Base-by-base conservation (phyloP, 768 basidiomycete species). In the Mycena leptocephala region DNA sequence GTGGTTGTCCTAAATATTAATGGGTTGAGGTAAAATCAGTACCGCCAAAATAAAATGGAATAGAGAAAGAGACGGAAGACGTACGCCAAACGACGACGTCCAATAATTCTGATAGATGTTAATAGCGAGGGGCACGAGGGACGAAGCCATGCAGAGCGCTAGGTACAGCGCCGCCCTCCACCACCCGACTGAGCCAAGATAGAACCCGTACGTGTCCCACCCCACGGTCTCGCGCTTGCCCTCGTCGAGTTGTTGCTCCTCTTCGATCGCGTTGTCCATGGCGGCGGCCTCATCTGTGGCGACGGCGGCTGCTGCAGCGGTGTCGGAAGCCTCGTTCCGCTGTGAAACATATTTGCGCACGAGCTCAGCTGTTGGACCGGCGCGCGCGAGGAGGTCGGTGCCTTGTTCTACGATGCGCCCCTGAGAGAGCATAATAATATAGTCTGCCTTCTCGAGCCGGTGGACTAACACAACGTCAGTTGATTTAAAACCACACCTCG, bases 61-160 rank as follows among this genome's bases (percentile, higher is more conserved):
- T 24, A 35, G 8, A 61, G 30, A 24, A 18, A 24, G n/a, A 24
- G 9, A 51, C 48, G 48, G 0, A 51, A 51, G 18, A 61, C 69
- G 10, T 14, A 70, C 69, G 5, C 32, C 13, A 43, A 70, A 61
- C 30, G 69, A 59, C 22, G 58, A 46, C 30, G 69, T 61, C 69
- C 69, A 70, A 46, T 61, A 43, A 22, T 61, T 61, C 20, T 70
- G 69, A 18, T 70, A 70, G 7, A 70, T 70, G 43, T 70, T 70
- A 20, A 70, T 70, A 1, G 56, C 69, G 33, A 70, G 69, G 2
- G 69, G 69, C 7, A 70, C n/a, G 56, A 70, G 69, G 13, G 69
- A 43, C 41, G 69, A 24, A 7, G 33, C n/a, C n/a, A 37, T 37
- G n/a, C 69, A 59, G n/a, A 70, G 69, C 20, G 58, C 59, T 13